Conservation (phyloP, 2,329 filamentous ascomycete species). For the Botrytis pseudocinerea region DNA sequence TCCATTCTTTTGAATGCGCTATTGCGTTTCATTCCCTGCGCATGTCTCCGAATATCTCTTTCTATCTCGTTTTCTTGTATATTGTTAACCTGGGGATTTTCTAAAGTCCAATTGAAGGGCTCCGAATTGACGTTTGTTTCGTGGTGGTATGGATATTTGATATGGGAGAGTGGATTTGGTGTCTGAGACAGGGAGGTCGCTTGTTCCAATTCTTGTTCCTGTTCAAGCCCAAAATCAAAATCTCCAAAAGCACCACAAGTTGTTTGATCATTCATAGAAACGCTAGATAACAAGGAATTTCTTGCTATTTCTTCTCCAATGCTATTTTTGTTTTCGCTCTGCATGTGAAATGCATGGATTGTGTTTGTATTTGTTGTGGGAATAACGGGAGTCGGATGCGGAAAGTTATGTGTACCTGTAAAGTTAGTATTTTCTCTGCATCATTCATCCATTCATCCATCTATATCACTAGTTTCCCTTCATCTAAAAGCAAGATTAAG, state of each 20-base stretch:
- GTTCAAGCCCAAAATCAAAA: not conserved
- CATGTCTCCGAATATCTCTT: not conserved
- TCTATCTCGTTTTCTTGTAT: not conserved
- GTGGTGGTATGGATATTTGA: not conserved
- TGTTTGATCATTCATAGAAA: not conserved
- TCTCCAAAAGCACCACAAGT: not conserved
- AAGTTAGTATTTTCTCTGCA: not conserved
- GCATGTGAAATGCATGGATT: not conserved
- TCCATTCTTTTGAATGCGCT: not conserved
- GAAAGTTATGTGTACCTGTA: constrained; percentile 1
- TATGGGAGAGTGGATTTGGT: not conserved
- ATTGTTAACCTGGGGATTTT: not conserved
- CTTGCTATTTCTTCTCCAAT: accelerated
- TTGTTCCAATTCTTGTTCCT: not conserved
- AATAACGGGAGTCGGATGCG: not conserved
- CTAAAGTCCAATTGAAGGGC: not conserved
- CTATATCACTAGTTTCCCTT: not conserved
- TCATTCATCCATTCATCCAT: not conserved
- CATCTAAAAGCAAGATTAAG: not conserved
- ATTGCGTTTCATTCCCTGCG: not conserved
- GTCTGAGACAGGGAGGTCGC: not conserved
- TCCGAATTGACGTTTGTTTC: not conserved
- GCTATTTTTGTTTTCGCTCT: too few species aligned
- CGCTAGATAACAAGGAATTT: too few species aligned
- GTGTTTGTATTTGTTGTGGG: not conserved